Evolutionary conservation across 495 filamentous ascomycete genomes (phyloP).

Genomic region (Bombardia bombarda): DNA sequence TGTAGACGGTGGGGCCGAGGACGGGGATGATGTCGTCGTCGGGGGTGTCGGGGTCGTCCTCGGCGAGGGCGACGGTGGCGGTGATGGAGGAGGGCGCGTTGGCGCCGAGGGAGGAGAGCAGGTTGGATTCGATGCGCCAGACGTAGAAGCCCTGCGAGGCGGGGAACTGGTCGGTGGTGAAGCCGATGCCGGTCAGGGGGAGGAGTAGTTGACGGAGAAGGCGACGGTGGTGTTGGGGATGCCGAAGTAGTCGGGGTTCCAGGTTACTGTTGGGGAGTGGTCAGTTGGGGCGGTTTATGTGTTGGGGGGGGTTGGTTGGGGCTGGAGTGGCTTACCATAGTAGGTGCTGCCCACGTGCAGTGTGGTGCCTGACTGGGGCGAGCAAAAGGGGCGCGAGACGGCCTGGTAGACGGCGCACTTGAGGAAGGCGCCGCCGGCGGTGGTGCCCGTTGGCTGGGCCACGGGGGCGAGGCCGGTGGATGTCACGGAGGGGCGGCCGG

Average conservation of each 20-base stretch:
- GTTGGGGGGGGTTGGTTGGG: background rate
- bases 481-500: slow-evolving; percentile 7
- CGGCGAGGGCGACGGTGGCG: slow-evolving; percentile 10
- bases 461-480: slow-evolving; percentile 23
- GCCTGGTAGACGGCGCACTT: slow-evolving; percentile 14
- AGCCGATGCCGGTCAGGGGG: background rate
- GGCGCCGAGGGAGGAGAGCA: slow-evolving; percentile 2
- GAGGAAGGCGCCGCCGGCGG: slow-evolving; percentile 16
- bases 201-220: slow-evolving; percentile 4
- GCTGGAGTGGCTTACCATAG: slow-evolving; percentile 14
- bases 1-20: slow-evolving; percentile 10
- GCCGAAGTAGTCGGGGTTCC: slow-evolving; percentile 15
- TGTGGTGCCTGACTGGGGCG: slow-evolving; percentile 13
- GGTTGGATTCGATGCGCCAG: slow-evolving; percentile 14
- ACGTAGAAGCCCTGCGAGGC: slow-evolving; percentile 17
- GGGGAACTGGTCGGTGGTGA: slow-evolving; percentile 7
- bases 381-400: slow-evolving; percentile 20
- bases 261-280: slow-evolving; percentile 18
- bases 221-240: slow-evolving; percentile 5
- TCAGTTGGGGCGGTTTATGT: background rate
- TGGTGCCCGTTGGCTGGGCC: slow-evolving; percentile 12
- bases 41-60: slow-evolving; percentile 3
- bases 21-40: background rate
- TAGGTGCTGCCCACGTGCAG: slow-evolving; percentile 17
- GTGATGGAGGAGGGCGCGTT: slow-evolving; percentile 1